A percentile compares a stretch with the other conserved stretches of the same genome.
phyloP scores from a whole-genome alignment of 2,329 filamentous ascomycete species.

The Fusarium longipes region DNA sequence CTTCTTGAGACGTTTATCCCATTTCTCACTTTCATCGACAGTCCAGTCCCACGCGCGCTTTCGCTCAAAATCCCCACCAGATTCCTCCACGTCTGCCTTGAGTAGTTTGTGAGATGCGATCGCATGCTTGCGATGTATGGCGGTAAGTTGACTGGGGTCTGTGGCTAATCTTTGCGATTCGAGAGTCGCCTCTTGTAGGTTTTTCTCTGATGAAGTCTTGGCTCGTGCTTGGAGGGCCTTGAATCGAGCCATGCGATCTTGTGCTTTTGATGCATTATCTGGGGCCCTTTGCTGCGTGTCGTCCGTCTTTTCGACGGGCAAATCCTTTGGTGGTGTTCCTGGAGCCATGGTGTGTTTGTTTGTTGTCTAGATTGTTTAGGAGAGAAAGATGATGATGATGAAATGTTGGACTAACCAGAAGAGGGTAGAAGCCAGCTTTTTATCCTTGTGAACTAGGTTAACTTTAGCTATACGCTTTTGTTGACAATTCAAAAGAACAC shows the following conservation, averaged over 20 bases:
- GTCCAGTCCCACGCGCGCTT: constrained; percentile 99
- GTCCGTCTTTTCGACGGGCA: constrained; percentile 32
- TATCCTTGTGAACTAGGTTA: no score
- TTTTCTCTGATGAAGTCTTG: constrained; percentile 76
- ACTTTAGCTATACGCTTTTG: no score
- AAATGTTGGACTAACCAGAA: no score
- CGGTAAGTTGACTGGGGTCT: constrained; percentile 80
- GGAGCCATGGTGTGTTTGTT: constrained; percentile 46
- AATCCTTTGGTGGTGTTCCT: constrained; percentile 14
- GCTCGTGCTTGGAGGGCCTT: constrained; percentile 86
- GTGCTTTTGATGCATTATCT: constrained; percentile 59
- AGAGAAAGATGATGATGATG: no score
- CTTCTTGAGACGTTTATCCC: constrained; percentile 92
- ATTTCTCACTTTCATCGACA: constrained; percentile 89
- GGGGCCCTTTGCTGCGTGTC: constrained; percentile 34
- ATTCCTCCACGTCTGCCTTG: constrained; percentile 88
- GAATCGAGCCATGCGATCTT: constrained; percentile 83
- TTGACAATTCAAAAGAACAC: no score
- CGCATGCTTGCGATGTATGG: constrained; percentile 86
- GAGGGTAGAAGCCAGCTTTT: no score
- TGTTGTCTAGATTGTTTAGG: no score
- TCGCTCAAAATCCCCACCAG: constrained; percentile 93
- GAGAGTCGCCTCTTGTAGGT: constrained; percentile 84
- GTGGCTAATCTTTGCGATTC: constrained; percentile 83
- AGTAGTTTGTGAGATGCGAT: constrained; percentile 92